Conservation (phyloP, 371 early-diverging fungal genomes). For the Lichtheimia ornata region DNA sequence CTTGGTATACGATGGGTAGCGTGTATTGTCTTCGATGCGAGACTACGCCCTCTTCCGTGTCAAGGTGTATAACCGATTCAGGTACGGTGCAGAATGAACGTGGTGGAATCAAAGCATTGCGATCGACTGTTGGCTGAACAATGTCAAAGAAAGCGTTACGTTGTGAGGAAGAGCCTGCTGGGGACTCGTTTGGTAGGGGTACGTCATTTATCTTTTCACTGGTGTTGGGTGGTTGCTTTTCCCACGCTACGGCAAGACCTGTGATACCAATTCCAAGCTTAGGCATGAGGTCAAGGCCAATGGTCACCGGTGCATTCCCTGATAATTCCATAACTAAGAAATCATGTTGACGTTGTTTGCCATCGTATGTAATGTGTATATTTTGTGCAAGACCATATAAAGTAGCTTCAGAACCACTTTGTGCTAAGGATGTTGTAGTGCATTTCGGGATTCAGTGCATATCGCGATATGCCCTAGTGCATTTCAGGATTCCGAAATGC, state of each 20-base stretch:
- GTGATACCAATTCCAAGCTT: not conserved
- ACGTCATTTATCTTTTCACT: not conserved
- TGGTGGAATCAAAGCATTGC: constrained; percentile 7
- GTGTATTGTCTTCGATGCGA: constrained; percentile 16
- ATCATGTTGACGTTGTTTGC: not conserved
- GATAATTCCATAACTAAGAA: not conserved
- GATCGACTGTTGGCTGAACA: not conserved
- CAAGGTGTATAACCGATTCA: constrained; percentile 11
- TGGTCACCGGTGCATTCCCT: not conserved
- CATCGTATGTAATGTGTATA: not conserved
- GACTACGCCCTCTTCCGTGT: constrained; percentile 2
- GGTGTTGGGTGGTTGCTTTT: not conserved
- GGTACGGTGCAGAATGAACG: constrained; percentile 20
- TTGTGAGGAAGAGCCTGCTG: not conserved
- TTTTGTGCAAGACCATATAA: no score
- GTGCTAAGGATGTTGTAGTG: no score
- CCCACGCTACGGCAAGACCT: not conserved
- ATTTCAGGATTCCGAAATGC: no score
- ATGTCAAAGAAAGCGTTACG: not conserved
- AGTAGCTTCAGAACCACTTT: no score
- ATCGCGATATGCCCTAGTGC: no score
- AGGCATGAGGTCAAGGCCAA: not conserved
- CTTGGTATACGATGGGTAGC: not conserved
- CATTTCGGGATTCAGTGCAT: no score
- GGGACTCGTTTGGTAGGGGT: not conserved